phyloP scores from a whole-genome alignment of 805 yeast genomes.

The Cyberlindnera veronae region DNA sequence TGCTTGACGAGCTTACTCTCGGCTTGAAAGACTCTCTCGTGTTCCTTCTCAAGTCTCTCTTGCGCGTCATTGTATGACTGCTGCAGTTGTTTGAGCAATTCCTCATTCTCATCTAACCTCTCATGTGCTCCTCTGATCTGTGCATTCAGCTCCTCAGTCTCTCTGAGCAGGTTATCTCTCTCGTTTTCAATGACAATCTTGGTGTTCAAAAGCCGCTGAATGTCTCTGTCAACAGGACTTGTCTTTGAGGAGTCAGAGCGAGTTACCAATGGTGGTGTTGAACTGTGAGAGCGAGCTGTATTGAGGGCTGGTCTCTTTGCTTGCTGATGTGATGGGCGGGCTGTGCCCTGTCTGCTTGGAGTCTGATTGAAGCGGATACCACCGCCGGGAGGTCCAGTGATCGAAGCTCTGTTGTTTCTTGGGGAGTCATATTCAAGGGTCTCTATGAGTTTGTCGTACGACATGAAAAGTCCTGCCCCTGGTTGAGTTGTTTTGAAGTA shows the following conservation, averaged over 20 bases:
- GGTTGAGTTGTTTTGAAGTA: slow-evolving; percentile 67
- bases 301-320: slow-evolving; percentile 2
- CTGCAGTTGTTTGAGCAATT: slow-evolving; percentile 15
- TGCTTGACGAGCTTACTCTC: slow-evolving; percentile 47
- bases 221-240: slow-evolving; percentile 17
- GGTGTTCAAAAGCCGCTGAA: slow-evolving; percentile 18
- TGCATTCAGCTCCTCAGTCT: slow-evolving; percentile 8
- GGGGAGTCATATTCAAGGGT: slow-evolving; percentile 22
- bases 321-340: slow-evolving; percentile 6
- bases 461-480: slow-evolving; percentile 73
- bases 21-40: slow-evolving; percentile 14
- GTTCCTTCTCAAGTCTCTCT: slow-evolving; percentile 12
- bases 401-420: slow-evolving; percentile 4
- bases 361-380: slow-evolving; percentile 16
- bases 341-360: slow-evolving; percentile 14
- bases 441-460: slow-evolving; percentile 40
- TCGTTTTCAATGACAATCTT: slow-evolving; percentile 22
- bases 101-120: slow-evolving; percentile 29
- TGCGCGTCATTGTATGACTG: slow-evolving; percentile 8
- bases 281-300: slow-evolving; percentile 5
- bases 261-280: slow-evolving; percentile 10
- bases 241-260: neutral
- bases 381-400: slow-evolving; percentile 9
- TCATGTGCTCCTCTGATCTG: slow-evolving; percentile 9
- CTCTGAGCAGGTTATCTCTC: slow-evolving; percentile 40